A percentile compares a stretch with the other conserved stretches of the same genome.
Conservation (phyloP, 225 moss, liverwort and hornwort species). For the Straminergon stramineum region DNA sequence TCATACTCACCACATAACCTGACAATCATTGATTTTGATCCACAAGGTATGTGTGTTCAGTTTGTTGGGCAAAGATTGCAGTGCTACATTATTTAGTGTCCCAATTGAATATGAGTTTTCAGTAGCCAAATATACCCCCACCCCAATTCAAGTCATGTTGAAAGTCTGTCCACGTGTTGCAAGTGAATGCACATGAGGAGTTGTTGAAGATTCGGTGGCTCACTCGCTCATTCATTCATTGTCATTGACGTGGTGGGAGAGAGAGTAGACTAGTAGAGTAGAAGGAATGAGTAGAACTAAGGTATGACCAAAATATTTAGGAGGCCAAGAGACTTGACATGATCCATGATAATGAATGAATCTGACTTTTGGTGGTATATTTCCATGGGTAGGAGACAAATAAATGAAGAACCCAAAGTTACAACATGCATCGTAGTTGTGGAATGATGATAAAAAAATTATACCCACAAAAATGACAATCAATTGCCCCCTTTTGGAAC, state of each 20-base stretch:
- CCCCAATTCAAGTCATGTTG: too few relatives aligned
- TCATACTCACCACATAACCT: too few relatives aligned
- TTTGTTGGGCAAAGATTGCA: background rate
- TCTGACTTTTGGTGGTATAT: background rate
- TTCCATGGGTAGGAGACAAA: background rate
- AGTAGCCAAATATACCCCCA: background rate
- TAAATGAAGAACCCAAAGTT: background rate
- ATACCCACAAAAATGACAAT: background rate
- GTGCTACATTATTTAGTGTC: background rate
- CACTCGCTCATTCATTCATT: background rate
- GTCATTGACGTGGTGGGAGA: background rate
- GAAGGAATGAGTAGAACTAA: background rate
- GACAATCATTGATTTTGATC: background rate
- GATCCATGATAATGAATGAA: background rate
- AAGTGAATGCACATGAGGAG: background rate
- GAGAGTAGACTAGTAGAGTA: background rate
- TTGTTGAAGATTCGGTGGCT: conserved; percentile 1
- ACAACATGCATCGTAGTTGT: background rate
- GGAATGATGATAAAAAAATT: background rate
- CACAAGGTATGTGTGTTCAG: background rate
- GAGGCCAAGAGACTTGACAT: background rate
- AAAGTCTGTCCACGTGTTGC: background rate
- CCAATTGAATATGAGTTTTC: background rate
- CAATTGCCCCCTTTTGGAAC: background rate
- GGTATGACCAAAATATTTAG: background rate